These are phyloP conservation scores for Micractinium sp. DNA, from an alignment of 139 green algal genomes.

Conservation along the genomic window DNA sequence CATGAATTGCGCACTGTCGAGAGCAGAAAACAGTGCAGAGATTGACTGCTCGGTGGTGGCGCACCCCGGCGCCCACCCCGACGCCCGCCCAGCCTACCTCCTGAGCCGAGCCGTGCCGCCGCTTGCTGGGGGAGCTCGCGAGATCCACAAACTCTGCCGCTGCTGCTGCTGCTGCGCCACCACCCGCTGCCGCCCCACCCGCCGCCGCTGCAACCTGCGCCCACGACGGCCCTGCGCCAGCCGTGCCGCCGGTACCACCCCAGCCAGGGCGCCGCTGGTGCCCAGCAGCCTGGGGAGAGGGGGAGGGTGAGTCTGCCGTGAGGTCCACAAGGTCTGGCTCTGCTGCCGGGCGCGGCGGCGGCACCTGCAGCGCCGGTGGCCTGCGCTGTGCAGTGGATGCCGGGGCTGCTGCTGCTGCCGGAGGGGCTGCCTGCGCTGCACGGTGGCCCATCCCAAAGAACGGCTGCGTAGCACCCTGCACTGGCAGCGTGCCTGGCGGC, in stretches of 20 bases:
- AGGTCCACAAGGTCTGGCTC: slow-evolving; percentile 2
- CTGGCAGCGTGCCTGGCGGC: not conserved
- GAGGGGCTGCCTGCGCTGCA: not conserved
- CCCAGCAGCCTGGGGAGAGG: not conserved
- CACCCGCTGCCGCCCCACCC: not conserved
- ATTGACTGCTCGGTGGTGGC: too few relatives aligned
- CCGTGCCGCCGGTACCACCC: not conserved
- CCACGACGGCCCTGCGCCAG: not conserved
- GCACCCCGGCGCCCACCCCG: too few relatives aligned
- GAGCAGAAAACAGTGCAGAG: not conserved
- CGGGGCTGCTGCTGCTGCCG: not conserved
- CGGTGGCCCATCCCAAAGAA: too few relatives aligned
- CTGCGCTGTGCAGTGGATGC: not conserved
- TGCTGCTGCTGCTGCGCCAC: not conserved
- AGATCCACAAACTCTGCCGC: not conserved
- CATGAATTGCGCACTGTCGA: not conserved
- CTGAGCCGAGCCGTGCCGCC: slow-evolving; percentile 4
- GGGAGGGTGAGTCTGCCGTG: not conserved
- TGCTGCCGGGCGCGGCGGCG: not conserved
- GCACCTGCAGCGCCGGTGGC: not conserved
- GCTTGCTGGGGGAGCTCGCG: slow-evolving; percentile 13
- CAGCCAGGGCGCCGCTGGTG: not conserved
- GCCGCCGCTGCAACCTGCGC: not conserved
- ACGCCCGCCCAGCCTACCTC: not conserved
- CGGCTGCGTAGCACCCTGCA: not conserved